Evolutionary conservation across 257 asterid species (phyloP).

Genomic region (Solanum sitiens): DNA sequence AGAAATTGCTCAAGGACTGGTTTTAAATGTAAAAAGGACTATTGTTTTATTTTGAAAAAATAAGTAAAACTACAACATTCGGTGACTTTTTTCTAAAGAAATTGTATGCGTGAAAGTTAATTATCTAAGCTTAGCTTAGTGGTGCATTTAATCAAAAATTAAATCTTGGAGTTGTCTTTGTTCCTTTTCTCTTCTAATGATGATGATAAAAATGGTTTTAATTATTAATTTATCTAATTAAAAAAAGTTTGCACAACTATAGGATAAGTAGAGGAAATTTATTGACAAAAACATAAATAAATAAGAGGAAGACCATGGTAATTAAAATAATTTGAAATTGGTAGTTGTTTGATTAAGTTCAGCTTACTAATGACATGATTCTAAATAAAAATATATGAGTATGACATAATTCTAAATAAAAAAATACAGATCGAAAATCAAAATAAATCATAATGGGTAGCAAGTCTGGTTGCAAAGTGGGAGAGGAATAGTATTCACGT

Average conservation of each 20-base stretch:
- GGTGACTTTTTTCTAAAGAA: neutral
- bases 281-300: neutral
- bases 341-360: neutral
- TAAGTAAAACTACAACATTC: too few species aligned
- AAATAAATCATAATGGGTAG: neutral
- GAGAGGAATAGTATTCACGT: too few species aligned
- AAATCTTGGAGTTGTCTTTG: neutral
- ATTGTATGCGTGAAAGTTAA: neutral
- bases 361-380: neutral
- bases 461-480: too few species aligned
- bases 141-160: neutral
- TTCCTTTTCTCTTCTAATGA: neutral
- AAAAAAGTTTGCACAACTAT: neutral
- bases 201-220: neutral
- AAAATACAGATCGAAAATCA: too few species aligned
- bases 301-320: neutral
- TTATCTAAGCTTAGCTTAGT: neutral
- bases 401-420: too few species aligned
- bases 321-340: neutral
- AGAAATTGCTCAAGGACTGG: neutral
- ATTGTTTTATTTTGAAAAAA: neutral
- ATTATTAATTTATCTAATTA: neutral
- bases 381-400: neutral
- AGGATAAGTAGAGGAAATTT: neutral
- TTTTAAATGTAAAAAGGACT: too few species aligned